These are phyloP conservation scores for Aspergillus haitiensis DNA, from an alignment of 495 filamentous ascomycete species.

Conservation along the genomic window DNA sequence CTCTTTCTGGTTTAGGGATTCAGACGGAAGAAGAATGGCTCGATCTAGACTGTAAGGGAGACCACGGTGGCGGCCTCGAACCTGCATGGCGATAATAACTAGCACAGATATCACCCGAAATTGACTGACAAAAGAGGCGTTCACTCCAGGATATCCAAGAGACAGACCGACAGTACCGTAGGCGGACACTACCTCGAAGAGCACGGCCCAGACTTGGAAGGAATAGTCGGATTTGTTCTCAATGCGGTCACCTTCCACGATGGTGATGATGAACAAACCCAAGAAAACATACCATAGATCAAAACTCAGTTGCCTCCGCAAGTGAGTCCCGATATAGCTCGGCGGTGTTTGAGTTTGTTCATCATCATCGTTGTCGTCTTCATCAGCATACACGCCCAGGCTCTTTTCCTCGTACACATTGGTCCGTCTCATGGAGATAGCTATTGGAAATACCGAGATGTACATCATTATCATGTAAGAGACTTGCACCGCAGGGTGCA, in stretches of 20 bases:
- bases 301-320: conserved; percentile 87
- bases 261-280: conserved; percentile 82
- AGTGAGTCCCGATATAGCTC: conserved; percentile 83
- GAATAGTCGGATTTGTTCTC: conserved; percentile 54
- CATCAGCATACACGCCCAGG: conserved; percentile 71
- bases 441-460: conserved; percentile 94
- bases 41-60: conserved; percentile 89
- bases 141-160: conserved; percentile 72
- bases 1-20: conserved; percentile 70
- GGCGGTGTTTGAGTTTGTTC: conserved; percentile 52
- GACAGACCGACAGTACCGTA: conserved; percentile 94
- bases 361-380: conserved; percentile 43
- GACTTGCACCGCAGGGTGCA: conserved; percentile 91
- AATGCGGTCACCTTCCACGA: conserved; percentile 71
- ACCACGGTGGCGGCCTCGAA: conserved; percentile 89
- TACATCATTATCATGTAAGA: conserved; percentile 99
- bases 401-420: conserved; percentile 97
- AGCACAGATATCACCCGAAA: conserved; percentile 84
- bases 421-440: conserved; percentile 87
- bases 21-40: conserved; percentile 80
- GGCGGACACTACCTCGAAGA: conserved; percentile 89
- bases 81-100: conserved; percentile 89
- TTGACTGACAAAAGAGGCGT: conserved; percentile 76
- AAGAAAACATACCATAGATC: conserved; percentile 94
- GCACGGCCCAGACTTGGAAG: conserved; percentile 77